phyloP scores from a whole-genome alignment of 164 flowering plant species.

The grape (Vitis vinifera) region DNA sequence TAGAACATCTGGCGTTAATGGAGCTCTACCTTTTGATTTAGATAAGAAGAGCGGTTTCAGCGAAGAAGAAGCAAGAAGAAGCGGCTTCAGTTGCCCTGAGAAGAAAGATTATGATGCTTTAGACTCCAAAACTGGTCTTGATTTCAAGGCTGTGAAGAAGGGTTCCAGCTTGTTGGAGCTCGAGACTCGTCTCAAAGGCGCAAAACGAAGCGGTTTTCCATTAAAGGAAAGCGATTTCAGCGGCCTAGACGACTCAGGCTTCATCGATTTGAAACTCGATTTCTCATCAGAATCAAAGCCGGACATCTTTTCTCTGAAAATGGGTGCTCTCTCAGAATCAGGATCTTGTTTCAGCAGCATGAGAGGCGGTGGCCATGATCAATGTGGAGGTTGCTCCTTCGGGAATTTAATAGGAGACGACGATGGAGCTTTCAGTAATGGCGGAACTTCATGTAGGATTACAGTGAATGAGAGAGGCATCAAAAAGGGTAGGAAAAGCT shows the following conservation, averaged over 20 bases:
- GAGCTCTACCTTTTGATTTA: conserved; percentile 21
- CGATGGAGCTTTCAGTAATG: conserved; percentile 20
- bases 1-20: conserved; percentile 30
- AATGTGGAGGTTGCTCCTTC: conserved; percentile 13
- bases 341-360: conserved; percentile 28
- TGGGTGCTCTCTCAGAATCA: conserved; percentile 17
- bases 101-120: neutral
- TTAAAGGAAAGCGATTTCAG: conserved; percentile 39
- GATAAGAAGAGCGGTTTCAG: conserved; percentile 34
- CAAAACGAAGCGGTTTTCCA: conserved; percentile 29
- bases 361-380: conserved; percentile 19
- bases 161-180: conserved; percentile 8
- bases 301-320: conserved; percentile 22
- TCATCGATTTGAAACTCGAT: conserved; percentile 66
- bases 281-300: conserved; percentile 29
- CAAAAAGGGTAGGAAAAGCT: conserved; percentile 41
- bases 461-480: conserved; percentile 42
- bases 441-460: conserved; percentile 49
- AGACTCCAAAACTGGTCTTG: conserved; percentile 5
- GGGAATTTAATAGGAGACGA: conserved; percentile 11
- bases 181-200: conserved; percentile 16
- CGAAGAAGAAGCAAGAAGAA: conserved; percentile 37
- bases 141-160: conserved; percentile 20
- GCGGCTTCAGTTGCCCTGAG: conserved; percentile 18
- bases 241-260: conserved; percentile 45